Conservation (phyloP, 2,329 filamentous ascomycete species). For the Lachnellula occidentalis region DNA sequence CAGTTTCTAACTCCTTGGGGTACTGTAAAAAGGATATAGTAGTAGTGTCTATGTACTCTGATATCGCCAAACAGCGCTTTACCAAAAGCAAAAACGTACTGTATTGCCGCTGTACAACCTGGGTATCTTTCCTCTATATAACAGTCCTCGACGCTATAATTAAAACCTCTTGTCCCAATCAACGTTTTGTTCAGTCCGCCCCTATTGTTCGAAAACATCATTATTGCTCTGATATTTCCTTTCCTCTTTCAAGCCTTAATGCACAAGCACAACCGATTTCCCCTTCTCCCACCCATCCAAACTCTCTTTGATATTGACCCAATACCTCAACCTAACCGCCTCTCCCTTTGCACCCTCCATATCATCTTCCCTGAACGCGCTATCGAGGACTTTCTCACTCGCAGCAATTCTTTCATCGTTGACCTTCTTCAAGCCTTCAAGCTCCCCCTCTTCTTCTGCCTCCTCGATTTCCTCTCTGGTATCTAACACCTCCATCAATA, state of each 20-base stretch:
- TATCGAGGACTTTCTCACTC: slow-evolving; percentile 58
- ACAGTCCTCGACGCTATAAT: background rate
- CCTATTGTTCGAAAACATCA: background rate
- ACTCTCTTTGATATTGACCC: slow-evolving; percentile 80
- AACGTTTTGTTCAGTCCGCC: no score
- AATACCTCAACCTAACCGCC: slow-evolving; percentile 77
- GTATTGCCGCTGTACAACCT: background rate
- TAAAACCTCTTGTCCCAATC: background rate
- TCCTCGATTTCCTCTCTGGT: slow-evolving; percentile 70
- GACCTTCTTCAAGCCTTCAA: slow-evolving; percentile 51
- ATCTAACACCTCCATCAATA: slow-evolving; percentile 77
- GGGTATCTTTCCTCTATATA: background rate
- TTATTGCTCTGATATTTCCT: background rate
- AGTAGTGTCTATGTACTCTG: background rate
- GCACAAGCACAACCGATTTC: slow-evolving; percentile 51
- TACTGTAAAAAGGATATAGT: no score
- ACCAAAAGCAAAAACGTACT: background rate
- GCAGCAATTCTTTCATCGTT: slow-evolving; percentile 64
- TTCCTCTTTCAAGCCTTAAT: slow-evolving; percentile 31
- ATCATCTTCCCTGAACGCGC: slow-evolving; percentile 62
- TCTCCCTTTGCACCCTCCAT: slow-evolving; percentile 62
- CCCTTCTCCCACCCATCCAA: slow-evolving; percentile 81
- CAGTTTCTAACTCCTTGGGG: no score
- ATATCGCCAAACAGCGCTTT: background rate
- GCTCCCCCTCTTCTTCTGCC: slow-evolving; percentile 59